These are phyloP conservation scores for Rhizophagus clarus DNA, from an alignment of 192 early-diverging fungal species.

Conservation along the genomic window DNA sequence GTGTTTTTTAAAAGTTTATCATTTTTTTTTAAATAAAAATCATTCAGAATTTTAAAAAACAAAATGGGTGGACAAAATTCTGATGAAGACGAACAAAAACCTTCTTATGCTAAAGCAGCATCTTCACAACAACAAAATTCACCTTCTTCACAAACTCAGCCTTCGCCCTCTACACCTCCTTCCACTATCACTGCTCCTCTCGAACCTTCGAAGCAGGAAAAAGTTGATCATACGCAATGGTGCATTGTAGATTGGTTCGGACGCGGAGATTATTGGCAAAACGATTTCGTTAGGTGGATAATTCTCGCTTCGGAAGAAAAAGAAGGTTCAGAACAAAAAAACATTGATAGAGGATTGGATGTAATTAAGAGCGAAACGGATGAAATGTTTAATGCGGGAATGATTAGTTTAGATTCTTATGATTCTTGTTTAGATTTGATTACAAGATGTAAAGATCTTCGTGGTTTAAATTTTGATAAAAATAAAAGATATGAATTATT, in stretches of 20 bases:
- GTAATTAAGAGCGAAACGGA: not conserved
- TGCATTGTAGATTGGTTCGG: not conserved
- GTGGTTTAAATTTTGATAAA: not conserved
- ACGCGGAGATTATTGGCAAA: not conserved
- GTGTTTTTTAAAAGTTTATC: no score
- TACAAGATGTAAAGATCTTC: not conserved
- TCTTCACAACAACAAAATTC: no score
- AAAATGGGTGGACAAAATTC: no score
- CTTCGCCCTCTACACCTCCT: not conserved
- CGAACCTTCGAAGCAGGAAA: not conserved
- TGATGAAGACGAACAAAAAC: no score
- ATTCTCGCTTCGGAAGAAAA: not conserved
- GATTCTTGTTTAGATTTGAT: not conserved
- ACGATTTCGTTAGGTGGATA: not conserved
- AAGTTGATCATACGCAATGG: not conserved
- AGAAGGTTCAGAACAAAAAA: not conserved
- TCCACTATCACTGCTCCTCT: not conserved
- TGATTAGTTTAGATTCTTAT: not conserved
- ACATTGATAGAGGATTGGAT: not conserved
- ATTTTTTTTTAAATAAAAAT: no score
- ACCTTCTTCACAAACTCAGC: no score
- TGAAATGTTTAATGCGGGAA: not conserved
- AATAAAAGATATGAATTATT: not conserved
- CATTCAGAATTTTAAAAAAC: no score
- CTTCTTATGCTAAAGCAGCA: no score